Evolutionary conservation across 306 rosid species (phyloP).

Genomic region (Canavalia gladiata): DNA sequence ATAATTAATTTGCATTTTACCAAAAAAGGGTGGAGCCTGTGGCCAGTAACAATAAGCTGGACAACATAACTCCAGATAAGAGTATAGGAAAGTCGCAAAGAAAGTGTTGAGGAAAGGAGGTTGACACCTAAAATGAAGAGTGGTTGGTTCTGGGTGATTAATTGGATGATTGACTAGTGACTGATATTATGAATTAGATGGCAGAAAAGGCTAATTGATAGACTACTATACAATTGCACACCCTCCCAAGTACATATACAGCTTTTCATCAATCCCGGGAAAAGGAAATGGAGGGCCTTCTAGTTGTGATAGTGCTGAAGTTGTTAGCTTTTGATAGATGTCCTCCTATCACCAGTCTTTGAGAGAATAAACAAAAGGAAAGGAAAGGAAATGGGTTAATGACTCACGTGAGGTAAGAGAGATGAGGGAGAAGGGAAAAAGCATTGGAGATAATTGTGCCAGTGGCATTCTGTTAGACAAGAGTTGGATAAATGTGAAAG

Average conservation of each 20-base stretch:
- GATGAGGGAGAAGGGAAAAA: too few species aligned
- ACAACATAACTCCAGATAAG: neutral
- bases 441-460: too few species aligned
- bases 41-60: slow-evolving; percentile 1
- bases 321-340: neutral
- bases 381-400: too few species aligned
- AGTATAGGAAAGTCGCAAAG: slow-evolving; percentile 8
- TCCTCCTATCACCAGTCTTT: neutral
- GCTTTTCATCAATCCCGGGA: neutral
- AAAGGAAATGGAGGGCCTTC: neutral
- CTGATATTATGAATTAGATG: neutral
- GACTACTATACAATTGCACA: neutral
- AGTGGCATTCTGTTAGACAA: too few species aligned
- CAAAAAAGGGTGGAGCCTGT: neutral
- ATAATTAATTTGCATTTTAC: neutral
- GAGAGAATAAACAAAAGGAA: too few species aligned
- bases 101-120: slow-evolving; percentile 3
- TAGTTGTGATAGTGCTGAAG: neutral
- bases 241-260: neutral
- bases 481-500: too few species aligned
- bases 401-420: too few species aligned
- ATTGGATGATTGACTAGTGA: neutral
- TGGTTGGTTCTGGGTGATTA: neutral
- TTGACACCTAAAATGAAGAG: neutral
- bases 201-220: slow-evolving; percentile 3